These are phyloP conservation scores for Deinandra increscens DNA, from an alignment of 129 eudicot genomes.

Conservation along the genomic window DNA sequence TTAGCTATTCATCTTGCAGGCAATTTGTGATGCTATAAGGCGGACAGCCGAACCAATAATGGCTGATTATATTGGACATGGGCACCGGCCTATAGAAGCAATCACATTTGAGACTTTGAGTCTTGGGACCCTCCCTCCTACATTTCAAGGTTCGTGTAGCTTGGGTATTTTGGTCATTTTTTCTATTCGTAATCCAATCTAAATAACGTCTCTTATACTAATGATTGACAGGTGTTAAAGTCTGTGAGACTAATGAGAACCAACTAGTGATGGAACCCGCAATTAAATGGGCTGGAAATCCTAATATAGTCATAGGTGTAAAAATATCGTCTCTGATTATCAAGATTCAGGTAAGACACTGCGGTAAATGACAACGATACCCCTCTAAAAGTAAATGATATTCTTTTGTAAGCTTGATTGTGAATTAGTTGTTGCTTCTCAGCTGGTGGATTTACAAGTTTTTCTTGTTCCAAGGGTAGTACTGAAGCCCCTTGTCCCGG, in stretches of 20 bases:
- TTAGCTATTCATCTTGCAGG: constrained; percentile 40
- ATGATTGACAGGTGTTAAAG: constrained; percentile 58
- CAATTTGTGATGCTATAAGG: constrained; percentile 55
- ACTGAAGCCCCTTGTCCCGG: constrained; percentile 78
- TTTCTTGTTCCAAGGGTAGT: constrained; percentile 62
- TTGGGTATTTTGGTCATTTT: background rate
- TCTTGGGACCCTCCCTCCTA: constrained; percentile 90
- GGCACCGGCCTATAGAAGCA: constrained; percentile 50
- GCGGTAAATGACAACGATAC: constrained; percentile 10
- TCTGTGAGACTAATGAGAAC: constrained; percentile 70
- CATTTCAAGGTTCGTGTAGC: constrained; percentile 51
- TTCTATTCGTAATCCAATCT: background rate
- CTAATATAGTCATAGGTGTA: constrained; percentile 57
- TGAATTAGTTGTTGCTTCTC: constrained; percentile 21
- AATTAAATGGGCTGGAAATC: constrained; percentile 93
- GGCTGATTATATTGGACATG: constrained; percentile 72
- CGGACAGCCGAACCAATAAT: constrained; percentile 60
- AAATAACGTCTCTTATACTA: background rate
- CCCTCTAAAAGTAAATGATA: background rate
- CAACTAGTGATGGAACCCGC: constrained; percentile 88
- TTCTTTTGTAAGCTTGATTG: constrained; percentile 9
- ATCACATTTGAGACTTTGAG: constrained; percentile 70
- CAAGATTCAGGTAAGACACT: constrained; percentile 60
- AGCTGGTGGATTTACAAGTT: constrained; percentile 89
- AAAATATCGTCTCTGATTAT: constrained; percentile 42